phyloP scores from a whole-genome alignment of 2,329 filamentous ascomycete species.

The Penicillium frequentans region DNA sequence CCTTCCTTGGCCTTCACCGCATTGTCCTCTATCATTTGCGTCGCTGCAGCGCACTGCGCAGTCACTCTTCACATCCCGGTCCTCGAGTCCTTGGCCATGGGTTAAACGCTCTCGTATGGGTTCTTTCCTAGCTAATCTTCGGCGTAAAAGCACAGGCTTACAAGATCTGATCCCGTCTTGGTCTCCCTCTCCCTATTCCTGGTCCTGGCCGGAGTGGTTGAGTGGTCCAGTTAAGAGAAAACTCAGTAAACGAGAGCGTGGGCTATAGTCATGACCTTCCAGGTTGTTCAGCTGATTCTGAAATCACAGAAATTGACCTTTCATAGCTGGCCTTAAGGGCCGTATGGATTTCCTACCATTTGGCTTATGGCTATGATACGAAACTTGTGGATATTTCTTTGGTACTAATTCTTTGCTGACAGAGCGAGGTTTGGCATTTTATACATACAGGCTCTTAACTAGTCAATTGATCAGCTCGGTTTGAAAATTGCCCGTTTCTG shows the following conservation, averaged over 20 bases:
- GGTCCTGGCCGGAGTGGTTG: conserved; percentile 9
- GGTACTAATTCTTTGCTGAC: not conserved
- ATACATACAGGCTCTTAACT: not conserved
- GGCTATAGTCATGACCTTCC: conserved; percentile 19
- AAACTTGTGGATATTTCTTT: not conserved
- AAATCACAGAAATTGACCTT: not conserved
- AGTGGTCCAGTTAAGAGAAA: not conserved
- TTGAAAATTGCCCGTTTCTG: not conserved
- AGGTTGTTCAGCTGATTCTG: not conserved
- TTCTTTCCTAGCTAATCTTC: conserved; percentile 2
- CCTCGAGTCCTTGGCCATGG: conserved; percentile 19
- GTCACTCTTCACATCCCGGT: conserved; percentile 11
- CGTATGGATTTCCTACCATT: not conserved
- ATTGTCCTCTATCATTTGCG: conserved; percentile 8
- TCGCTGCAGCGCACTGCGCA: conserved; percentile 18
- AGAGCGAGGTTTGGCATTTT: not conserved
- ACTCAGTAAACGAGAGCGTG: conserved; percentile 13
- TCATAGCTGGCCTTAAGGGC: not conserved
- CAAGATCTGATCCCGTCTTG: conserved; percentile 10
- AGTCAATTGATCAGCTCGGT: not conserved
- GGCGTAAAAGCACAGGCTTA: not conserved
- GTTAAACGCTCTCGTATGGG: conserved; percentile 7
- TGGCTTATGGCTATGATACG: not conserved
- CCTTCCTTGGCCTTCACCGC: conserved; percentile 3
- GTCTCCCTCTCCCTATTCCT: not conserved